phyloP scores from a whole-genome alignment of 2,329 filamentous ascomycete genomes.

The Drechslerella dactyloides region DNA sequence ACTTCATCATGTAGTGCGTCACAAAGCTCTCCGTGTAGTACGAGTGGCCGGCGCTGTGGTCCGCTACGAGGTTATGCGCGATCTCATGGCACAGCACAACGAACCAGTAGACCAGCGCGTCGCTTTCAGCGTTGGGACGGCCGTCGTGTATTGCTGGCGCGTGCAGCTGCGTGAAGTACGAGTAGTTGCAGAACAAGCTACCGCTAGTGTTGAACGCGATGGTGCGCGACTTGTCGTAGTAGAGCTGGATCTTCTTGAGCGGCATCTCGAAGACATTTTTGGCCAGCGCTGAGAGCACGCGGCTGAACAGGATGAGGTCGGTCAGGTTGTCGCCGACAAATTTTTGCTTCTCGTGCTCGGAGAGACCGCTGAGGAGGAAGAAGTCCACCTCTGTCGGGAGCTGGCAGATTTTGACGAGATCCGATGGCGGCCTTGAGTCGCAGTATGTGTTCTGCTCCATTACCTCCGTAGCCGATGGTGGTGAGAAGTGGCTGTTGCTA shows the following conservation, averaged over 20 bases:
- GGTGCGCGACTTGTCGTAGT: constrained; percentile 79
- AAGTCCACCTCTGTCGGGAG: constrained; percentile 44
- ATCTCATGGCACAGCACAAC: constrained; percentile 94
- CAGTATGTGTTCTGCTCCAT: constrained; percentile 87
- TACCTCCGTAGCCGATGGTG: constrained; percentile 73
- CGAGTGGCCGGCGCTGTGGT: constrained; percentile 48
- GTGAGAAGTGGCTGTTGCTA: constrained; percentile 73
- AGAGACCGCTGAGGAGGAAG: constrained; percentile 33
- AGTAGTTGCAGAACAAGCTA: constrained; percentile 89
- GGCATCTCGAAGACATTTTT: constrained; percentile 72
- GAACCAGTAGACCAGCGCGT: constrained; percentile 87
- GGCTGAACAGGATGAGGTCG: constrained; percentile 72
- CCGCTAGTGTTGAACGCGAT: constrained; percentile 92
- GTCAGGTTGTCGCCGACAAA: constrained; percentile 70
- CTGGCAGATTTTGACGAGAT: constrained; percentile 27
- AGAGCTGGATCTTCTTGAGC: constrained; percentile 77
- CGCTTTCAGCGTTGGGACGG: constrained; percentile 60
- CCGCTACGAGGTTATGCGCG: constrained; percentile 85
- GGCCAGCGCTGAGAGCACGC: constrained; percentile 72
- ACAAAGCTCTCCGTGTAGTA: constrained; percentile 50
- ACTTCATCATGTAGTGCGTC: constrained; percentile 43
- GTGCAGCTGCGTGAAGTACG: constrained; percentile 45
- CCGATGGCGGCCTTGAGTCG: constrained; percentile 61
- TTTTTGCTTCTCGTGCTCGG: constrained; percentile 59
- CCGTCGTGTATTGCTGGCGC: constrained; percentile 57